These are phyloP conservation scores for Geotrichum carabidarum DNA, from an alignment of 1,139 yeast genomes.

Conservation along the genomic window DNA sequence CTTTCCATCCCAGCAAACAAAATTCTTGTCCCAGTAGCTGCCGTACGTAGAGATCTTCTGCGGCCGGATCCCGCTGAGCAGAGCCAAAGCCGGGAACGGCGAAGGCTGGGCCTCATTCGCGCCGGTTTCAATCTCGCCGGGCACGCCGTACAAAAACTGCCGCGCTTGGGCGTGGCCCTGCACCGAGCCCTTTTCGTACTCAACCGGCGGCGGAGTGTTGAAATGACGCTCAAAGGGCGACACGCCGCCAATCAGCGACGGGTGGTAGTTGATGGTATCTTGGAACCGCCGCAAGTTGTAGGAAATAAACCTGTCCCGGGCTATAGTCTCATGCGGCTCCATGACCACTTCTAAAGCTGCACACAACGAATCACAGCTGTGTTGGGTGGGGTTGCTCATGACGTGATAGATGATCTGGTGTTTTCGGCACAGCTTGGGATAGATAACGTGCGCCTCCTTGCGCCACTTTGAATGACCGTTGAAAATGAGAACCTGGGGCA, in stretches of 20 bases:
- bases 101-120: not conserved
- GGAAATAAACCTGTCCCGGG: not conserved
- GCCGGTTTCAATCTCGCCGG: not conserved
- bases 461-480: too few species aligned
- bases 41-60: too few species aligned
- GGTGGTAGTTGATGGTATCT: not conserved
- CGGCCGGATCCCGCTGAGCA: not conserved
- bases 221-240: slow-evolving; percentile 6
- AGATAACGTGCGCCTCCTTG: too few species aligned
- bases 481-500: too few species aligned
- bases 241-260: not conserved
- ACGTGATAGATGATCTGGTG: too few species aligned
- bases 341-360: too few species aligned
- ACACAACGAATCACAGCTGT: too few species aligned
- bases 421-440: too few species aligned
- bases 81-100: not conserved
- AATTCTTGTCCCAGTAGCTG: not conserved
- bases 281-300: not conserved
- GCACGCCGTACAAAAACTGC: not conserved
- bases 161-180: not conserved
- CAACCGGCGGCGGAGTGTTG: not conserved
- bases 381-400: too few species aligned
- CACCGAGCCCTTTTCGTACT: not conserved
- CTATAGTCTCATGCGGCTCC: too few species aligned
- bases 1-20: not conserved